phyloP scores from a whole-genome alignment of 2,329 filamentous ascomycete genomes.

The Tolypocladium ophioglossoides region DNA sequence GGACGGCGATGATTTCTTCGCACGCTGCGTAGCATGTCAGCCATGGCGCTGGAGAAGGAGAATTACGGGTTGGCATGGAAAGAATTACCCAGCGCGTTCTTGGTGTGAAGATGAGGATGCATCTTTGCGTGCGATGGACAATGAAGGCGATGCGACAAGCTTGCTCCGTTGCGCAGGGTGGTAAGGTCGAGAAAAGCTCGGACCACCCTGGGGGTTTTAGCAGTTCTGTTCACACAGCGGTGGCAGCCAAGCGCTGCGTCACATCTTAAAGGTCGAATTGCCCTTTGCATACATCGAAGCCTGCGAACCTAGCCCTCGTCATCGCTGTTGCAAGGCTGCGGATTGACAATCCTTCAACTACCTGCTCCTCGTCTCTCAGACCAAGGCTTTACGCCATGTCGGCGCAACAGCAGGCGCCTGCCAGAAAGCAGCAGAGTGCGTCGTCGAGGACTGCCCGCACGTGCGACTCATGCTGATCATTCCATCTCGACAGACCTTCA shows the following conservation, averaged over 20 bases:
- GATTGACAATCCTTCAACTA: background rate
- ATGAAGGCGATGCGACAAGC: background rate
- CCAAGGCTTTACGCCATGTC: slow-evolving; percentile 27
- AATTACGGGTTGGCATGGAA: background rate
- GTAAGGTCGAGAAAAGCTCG: slow-evolving; percentile 17
- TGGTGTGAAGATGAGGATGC: slow-evolving; percentile 96
- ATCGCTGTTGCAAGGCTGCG: background rate
- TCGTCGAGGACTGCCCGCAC: background rate
- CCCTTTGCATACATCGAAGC: background rate
- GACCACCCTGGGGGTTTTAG: slow-evolving; percentile 11
- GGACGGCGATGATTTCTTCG: slow-evolving; percentile 84
- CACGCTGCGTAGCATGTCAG: slow-evolving; percentile 55
- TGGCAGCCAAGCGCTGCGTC: background rate
- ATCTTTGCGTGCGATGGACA: slow-evolving; percentile 38
- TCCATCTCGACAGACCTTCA: slow-evolving; percentile 55
- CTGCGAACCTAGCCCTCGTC: background rate
- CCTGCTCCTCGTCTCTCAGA: background rate
- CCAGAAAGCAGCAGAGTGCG: slow-evolving; percentile 66
- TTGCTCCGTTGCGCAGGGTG: background rate
- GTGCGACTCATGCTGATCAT: slow-evolving; percentile 4
- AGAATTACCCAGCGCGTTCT: slow-evolving; percentile 69
- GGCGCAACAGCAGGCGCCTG: slow-evolving; percentile 33
- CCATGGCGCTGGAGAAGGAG: background rate
- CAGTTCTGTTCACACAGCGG: slow-evolving; percentile 1
- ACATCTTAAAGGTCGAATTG: background rate